Base-by-base conservation (phyloP, 495 filamentous ascomycete species). In the Hyaloscypha hepaticicola region DNA sequence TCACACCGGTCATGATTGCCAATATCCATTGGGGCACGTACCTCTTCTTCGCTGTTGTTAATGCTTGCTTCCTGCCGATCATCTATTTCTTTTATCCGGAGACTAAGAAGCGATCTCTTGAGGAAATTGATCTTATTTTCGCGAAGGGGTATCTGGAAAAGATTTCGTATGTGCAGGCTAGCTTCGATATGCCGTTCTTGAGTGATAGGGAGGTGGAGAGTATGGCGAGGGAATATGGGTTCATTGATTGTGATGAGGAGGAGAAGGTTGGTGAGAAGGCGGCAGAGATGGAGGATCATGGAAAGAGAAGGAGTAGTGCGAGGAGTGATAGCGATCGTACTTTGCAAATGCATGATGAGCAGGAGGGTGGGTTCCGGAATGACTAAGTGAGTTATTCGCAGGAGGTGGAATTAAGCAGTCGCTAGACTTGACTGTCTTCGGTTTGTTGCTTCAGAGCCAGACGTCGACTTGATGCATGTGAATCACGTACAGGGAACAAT, bases 81-180 rank as follows among this genome's bases (percentile, higher is more conserved):
- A 88, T 93, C 75, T 91, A 83, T 75, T 85, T 91, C 77, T 90
- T 88, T 77, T 91, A 90, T 73, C 89, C 90, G 6, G 89, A 91
- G 77, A 91, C 88, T 1, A 83, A 83, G 3, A 75, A 79, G 41
- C 86, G 90, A 58, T 87, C 83, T 48, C 80, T 93, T 22, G 90
- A 93, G 70, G 90, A 92, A 70, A 91, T 92, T 60, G 91, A 93
- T 72, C 79, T 92, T 59, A 88, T 90, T 74, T 91, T 92, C 64
- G 87, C 89, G 68, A 93, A 94, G 80, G 90, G 89, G 3, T 85
- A 85, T 69, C 73, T 77, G 27, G 91, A 94, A 75, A 87, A 89
- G 3, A 92, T 90, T 6, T 85, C 82, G 56, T 92, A 92, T 62
- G 89, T 96, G 45, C 78, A 76, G 61, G 91, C 90, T 0, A 80